These are phyloP conservation scores for Vigna unguiculata DNA, from an alignment of 306 rosid genomes.

Conservation along the genomic window DNA sequence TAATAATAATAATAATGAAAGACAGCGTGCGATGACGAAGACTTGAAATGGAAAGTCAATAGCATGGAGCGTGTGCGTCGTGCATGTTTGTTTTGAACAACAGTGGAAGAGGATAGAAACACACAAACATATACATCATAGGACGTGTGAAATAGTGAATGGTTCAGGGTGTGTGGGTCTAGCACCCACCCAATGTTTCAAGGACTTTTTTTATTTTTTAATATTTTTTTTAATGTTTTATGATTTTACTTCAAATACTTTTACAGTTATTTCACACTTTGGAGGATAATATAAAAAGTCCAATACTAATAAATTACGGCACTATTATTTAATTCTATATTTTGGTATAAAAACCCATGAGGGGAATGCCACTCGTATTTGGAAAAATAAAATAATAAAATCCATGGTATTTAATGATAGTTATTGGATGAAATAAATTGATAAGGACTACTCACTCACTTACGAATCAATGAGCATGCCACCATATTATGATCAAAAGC, in stretches of 20 bases:
- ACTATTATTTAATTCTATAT: too few species aligned
- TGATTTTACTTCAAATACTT: neutral
- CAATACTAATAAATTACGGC: too few species aligned
- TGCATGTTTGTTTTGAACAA: slow-evolving; percentile 17
- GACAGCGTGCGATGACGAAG: slow-evolving; percentile 26
- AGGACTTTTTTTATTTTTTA: neutral
- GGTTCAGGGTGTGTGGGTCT: neutral
- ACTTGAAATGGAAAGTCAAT: slow-evolving; percentile 40
- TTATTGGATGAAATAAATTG: neutral
- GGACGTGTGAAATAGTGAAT: slow-evolving; percentile 27
- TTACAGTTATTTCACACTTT: neutral
- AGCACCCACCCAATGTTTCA: neutral
- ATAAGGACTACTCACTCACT: neutral
- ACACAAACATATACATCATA: neutral
- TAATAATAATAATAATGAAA: neutral
- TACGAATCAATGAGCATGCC: neutral
- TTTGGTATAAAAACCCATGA: too few species aligned
- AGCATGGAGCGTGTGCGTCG: neutral
- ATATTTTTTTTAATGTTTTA: neutral
- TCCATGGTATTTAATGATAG: neutral
- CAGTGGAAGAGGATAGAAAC: too few species aligned
- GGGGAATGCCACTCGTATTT: neutral
- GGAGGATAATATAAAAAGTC: neutral
- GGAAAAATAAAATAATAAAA: neutral
- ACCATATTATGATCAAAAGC: neutral